These are phyloP conservation scores for Cordyceps pruinosa DNA, from an alignment of 2,329 filamentous ascomycete species.

Conservation along the genomic window DNA sequence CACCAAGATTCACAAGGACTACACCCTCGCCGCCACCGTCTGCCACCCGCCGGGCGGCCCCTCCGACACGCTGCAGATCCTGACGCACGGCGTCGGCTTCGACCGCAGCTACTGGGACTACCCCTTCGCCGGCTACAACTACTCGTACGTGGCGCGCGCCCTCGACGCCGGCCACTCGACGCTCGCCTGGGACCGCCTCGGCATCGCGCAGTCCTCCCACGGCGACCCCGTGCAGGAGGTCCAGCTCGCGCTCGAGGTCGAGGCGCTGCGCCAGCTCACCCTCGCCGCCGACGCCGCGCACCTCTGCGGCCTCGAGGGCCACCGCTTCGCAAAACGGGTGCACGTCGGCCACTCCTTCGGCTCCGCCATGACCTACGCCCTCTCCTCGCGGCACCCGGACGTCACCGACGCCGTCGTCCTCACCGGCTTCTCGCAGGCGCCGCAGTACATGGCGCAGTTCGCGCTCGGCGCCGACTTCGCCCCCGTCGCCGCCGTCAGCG, in stretches of 20 bases:
- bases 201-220: constrained; percentile 51
- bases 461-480: constrained; percentile 40
- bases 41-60: constrained; percentile 47
- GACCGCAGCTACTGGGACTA: constrained; percentile 54
- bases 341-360: constrained; percentile 62
- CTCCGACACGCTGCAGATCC: constrained; percentile 30
- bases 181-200: constrained; percentile 55
- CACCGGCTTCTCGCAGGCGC: constrained; percentile 50
- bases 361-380: constrained; percentile 48
- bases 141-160: constrained; percentile 54
- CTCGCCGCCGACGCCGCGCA: constrained; percentile 37
- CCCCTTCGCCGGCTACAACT: constrained; percentile 49
- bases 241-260: constrained; percentile 51
- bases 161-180: constrained; percentile 52
- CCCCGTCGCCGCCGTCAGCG: constrained; percentile 30
- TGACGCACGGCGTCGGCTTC: constrained; percentile 37
- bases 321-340: constrained; percentile 37
- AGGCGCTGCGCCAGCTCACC: constrained; percentile 49
- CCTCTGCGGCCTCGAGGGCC: constrained; percentile 33
- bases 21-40: constrained; percentile 54
- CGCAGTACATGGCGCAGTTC: constrained; percentile 37
- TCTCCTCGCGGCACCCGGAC: constrained; percentile 45
- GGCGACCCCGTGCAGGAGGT: constrained; percentile 54
- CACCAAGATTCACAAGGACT: constrained; percentile 41
- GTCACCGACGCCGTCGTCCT: constrained; percentile 52